Conservation (phyloP, 306 rosid genomes). For the Vachellia pachyceras region DNA sequence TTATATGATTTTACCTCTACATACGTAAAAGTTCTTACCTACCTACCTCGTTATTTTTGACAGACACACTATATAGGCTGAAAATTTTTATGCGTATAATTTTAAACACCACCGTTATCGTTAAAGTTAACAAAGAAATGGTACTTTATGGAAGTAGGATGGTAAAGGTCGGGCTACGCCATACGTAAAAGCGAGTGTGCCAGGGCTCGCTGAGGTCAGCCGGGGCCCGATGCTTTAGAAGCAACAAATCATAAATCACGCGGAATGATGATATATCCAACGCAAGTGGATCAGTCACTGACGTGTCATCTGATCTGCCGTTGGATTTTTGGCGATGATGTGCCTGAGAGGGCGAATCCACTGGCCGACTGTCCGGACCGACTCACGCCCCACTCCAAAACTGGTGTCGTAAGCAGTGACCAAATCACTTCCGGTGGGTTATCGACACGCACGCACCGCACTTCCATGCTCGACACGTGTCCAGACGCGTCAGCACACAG, state of each 20-base stretch:
- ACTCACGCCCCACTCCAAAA: conserved; percentile 63
- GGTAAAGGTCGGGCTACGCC: not conserved
- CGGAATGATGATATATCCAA: conserved; percentile 30
- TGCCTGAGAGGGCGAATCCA: conserved; percentile 27
- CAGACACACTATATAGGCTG: too few species aligned
- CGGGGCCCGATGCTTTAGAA: not conserved
- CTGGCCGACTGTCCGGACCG: conserved; percentile 66
- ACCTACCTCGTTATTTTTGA: too few species aligned
- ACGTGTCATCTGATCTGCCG: conserved; percentile 47
- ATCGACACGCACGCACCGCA: conserved; percentile 57
- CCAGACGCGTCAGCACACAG: conserved; percentile 40
- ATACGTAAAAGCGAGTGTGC: not conserved
- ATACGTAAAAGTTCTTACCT: too few species aligned
- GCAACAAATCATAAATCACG: conserved; percentile 43
- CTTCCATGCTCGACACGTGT: conserved; percentile 58
- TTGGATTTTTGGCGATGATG: not conserved
- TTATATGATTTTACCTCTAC: too few species aligned
- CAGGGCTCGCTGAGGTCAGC: not conserved
- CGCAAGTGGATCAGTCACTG: conserved; percentile 25
- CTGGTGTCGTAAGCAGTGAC: conserved; percentile 85
- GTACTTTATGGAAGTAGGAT: not conserved
- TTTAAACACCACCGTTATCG: too few species aligned
- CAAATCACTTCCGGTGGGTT: conserved; percentile 54
- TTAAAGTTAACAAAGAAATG: too few species aligned
- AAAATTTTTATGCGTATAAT: too few species aligned